Base-by-base conservation (phyloP, 345 rosid genomes). In the Moringa oleifera region DNA sequence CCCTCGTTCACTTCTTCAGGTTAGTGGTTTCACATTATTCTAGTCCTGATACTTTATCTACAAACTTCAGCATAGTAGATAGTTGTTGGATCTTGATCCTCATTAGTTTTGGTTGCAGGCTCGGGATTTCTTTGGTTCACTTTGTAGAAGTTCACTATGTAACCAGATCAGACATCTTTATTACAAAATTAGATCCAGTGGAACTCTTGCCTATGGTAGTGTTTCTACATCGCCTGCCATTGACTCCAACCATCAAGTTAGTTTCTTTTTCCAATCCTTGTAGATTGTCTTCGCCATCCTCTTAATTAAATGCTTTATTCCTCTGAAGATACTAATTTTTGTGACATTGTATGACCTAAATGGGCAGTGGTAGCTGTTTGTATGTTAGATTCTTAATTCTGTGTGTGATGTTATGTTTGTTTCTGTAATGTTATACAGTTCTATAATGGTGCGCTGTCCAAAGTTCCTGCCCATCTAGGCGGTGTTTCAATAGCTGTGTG, bases 391-490 rank as follows among this genome's bases (percentile, higher is more conserved):
- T 23, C 17, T 57, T 61, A 23, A 61, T 25, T 61, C 23, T 58
- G 12, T 41, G 47, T 7, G 47, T 15, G 13, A 41, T 41, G 12
- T 41, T 5, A 36, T 62, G 51, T 49, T 8, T 4, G 59, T 64
- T 64, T 55, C 50, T 68, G 20, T 71, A 45, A 41, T 76, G 67
- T 36, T 53, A 25, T 70, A 50, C 85, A 84, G 91, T 73, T 79
- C 21, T 75, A 79, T 53, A 69, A 58, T 64, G 84, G 80, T 22
- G 67, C 77, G 10, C 77, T 61, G 41, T 71, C 75, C 36, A 89
- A 79, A 85, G 79, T 85, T 65, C 98, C 96, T 51, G 70, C 73
- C 22, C 75, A 79, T 73, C 75, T 92, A 73, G 88, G 85, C 21
- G 86, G 88, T 68, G 51, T 81, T 59, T 87, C 98, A 20, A 69